Conservation (phyloP, 2,329 filamentous ascomycete species). For the Alternaria viburni region DNA sequence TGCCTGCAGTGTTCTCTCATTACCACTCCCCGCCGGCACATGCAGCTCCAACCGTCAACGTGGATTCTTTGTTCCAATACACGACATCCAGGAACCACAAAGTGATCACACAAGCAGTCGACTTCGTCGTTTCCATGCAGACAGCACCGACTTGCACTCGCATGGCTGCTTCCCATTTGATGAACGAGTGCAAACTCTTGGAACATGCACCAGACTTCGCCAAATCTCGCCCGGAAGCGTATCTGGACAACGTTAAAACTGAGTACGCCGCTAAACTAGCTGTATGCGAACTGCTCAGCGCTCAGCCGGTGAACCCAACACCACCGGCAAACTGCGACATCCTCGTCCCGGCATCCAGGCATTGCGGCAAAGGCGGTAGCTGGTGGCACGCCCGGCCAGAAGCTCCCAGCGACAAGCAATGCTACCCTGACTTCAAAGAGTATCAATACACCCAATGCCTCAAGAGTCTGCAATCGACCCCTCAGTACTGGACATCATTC, state of each 20-base stretch:
- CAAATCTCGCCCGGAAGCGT: conserved; percentile 32
- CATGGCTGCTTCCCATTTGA: conserved; percentile 58
- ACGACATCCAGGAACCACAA: conserved; percentile 29
- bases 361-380: conserved; percentile 30
- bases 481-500: conserved; percentile 69
- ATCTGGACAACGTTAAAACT: conserved; percentile 54
- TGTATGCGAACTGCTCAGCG: conserved; percentile 66
- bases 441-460: conserved; percentile 59
- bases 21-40: conserved; percentile 24
- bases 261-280: conserved; percentile 68
- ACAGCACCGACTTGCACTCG: conserved; percentile 55
- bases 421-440: conserved; percentile 43
- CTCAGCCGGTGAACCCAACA: conserved; percentile 49
- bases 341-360: conserved; percentile 52
- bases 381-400: conserved; percentile 28
- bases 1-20: conserved; percentile 7
- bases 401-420: conserved; percentile 28
- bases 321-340: conserved; percentile 60
- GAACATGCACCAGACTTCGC: conserved; percentile 42
- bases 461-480: conserved; percentile 58
- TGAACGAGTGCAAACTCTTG: conserved; percentile 61
- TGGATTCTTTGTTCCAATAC: conserved; percentile 29
- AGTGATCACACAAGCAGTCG: conserved; percentile 32
- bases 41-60: conserved; percentile 18
- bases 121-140: conserved; percentile 31